A percentile compares a stretch with the other conserved stretches of the same genome.
Conservation (phyloP, 1,284 basidiomycete species). For the Athelia psychrophila region DNA sequence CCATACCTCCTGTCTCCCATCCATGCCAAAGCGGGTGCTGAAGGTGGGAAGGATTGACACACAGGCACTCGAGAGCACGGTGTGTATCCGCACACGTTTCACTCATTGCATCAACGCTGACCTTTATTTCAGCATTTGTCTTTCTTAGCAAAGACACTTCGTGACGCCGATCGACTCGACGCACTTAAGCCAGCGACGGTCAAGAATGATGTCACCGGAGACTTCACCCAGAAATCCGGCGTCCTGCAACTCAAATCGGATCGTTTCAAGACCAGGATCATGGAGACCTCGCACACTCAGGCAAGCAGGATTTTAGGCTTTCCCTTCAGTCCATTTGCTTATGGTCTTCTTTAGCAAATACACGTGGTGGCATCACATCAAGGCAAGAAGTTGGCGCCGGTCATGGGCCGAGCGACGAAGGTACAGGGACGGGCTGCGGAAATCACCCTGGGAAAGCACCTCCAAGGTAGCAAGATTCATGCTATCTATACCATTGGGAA, state of each 20-base stretch:
- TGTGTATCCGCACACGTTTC: constrained; percentile 17
- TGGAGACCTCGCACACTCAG: constrained; percentile 30
- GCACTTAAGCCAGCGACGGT: constrained; percentile 33
- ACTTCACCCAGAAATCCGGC: constrained; percentile 21
- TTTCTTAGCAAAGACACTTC: constrained; percentile 33
- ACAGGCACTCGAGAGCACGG: constrained; percentile 29
- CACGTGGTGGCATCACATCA: background rate
- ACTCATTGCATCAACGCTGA: background rate
- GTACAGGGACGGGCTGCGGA: background rate
- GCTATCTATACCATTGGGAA: constrained; percentile 35
- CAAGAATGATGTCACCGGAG: constrained; percentile 39
- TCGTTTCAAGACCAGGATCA: constrained; percentile 41
- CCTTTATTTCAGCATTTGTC: background rate
- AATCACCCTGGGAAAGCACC: background rate
- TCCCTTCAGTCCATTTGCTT: background rate
- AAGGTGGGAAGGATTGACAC: constrained; percentile 39
- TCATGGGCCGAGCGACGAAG: background rate
- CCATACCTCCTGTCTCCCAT: constrained; percentile 13
- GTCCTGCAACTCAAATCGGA: constrained; percentile 30
- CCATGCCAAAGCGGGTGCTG: constrained; percentile 18
- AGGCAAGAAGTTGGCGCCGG: constrained; percentile 1
- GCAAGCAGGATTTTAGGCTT: constrained; percentile 17
- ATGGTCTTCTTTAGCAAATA: background rate
- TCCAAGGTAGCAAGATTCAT: constrained; percentile 5
- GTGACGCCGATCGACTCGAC: constrained; percentile 35